Percentiles rank a stretch among this genome's conserved stretches.
phyloP scores from a whole-genome alignment of 2,329 filamentous ascomycete species.

The Cordyceps cateniannulata region DNA sequence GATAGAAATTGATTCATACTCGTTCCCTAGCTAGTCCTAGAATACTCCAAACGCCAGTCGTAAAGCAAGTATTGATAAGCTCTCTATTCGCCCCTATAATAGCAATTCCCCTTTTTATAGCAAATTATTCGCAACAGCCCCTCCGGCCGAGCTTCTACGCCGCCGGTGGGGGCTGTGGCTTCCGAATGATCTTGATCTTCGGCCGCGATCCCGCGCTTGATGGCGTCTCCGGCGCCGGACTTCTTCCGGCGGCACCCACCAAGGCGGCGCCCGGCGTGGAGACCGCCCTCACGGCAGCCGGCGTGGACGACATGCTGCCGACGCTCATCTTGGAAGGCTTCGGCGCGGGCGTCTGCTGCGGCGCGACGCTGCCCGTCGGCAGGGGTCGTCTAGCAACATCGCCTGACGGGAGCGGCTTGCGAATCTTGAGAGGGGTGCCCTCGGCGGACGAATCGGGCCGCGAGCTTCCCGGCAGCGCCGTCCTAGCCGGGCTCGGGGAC shows the following conservation, averaged over 20 bases:
- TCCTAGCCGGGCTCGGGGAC: slow-evolving; percentile 21
- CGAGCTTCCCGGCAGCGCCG: slow-evolving; percentile 22
- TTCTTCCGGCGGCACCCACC: not conserved
- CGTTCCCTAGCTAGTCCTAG: too few species aligned
- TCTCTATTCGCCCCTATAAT: too few species aligned
- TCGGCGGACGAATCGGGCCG: slow-evolving; percentile 20
- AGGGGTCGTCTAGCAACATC: not conserved
- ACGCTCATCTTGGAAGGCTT: slow-evolving; percentile 23
- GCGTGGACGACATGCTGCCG: slow-evolving; percentile 15
- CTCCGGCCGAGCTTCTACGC: not conserved
- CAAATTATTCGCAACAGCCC: not conserved
- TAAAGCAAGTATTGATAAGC: too few species aligned
- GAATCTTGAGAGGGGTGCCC: slow-evolving; percentile 2
- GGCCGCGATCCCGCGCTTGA: slow-evolving; percentile 18
- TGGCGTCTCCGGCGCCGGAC: slow-evolving; percentile 18
- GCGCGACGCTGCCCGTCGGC: not conserved
- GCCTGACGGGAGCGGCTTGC: slow-evolving; percentile 12
- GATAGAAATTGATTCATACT: too few species aligned
- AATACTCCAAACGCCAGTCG: too few species aligned
- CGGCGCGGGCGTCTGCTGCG: slow-evolving; percentile 20
- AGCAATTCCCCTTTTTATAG: too few species aligned
- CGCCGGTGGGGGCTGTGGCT: slow-evolving; percentile 22
- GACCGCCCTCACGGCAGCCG: slow-evolving; percentile 4
- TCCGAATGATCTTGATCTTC: slow-evolving; percentile 34
- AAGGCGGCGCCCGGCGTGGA: not conserved